These are phyloP conservation scores for Dendrobium officinale DNA, from an alignment of 106 monocot genomes.

Conservation along the genomic window DNA sequence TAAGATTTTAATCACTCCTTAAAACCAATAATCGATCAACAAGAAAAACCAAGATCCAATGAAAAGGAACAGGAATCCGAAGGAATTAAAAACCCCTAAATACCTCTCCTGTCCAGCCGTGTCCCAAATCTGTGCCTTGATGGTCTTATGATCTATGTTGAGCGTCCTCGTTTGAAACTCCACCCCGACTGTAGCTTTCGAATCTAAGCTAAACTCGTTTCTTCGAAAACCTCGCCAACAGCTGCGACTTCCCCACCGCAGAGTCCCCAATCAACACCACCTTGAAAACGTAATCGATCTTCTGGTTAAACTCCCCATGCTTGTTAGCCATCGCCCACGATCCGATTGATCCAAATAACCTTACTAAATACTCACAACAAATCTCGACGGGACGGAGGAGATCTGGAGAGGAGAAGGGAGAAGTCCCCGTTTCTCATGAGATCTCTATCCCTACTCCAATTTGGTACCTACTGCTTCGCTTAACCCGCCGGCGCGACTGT, in stretches of 20 bases:
- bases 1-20: not conserved
- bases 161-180: constrained; percentile 18
- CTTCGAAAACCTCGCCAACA: constrained; percentile 21
- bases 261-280: constrained; percentile 26
- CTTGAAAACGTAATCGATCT: constrained; percentile 30
- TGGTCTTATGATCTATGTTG: constrained; percentile 15
- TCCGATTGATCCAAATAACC: not conserved
- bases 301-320: constrained; percentile 21
- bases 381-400: not conserved
- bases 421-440: not conserved
- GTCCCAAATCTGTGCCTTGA: constrained; percentile 26
- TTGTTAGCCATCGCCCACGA: constrained; percentile 11
- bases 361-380: no score
- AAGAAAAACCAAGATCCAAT: not conserved
- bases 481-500: not conserved
- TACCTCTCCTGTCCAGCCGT: constrained; percentile 23
- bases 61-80: not conserved
- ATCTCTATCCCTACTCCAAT: not conserved
- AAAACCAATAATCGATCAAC: not conserved
- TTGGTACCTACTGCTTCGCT: not conserved
- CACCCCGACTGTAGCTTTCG: constrained; percentile 20
- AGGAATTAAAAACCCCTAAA: not conserved
- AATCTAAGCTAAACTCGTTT: constrained; percentile 25
- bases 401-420: not conserved
- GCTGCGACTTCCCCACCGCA: constrained; percentile 28